Conservation (phyloP, 1,284 basidiomycete species). For the Leccinum fuscescens region DNA sequence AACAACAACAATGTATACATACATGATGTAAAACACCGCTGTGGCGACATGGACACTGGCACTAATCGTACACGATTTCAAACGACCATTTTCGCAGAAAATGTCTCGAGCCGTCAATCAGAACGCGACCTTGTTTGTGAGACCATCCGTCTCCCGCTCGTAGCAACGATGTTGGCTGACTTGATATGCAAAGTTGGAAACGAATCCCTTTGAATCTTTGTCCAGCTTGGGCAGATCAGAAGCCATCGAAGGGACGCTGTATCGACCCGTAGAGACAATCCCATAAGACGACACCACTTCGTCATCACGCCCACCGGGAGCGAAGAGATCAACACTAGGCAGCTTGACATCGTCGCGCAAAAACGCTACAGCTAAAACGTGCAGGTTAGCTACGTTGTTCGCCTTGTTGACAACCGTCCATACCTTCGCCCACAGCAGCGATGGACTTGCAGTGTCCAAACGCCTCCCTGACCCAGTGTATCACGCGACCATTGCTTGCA, state of each 20-base stretch:
- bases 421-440: constrained; percentile 67
- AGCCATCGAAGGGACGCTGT: constrained; percentile 39
- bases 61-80: constrained; percentile 19
- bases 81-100: neutral
- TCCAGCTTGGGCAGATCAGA: constrained; percentile 45
- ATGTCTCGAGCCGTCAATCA: constrained; percentile 31
- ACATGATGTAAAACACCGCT: neutral
- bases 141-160: constrained; percentile 56
- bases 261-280: constrained; percentile 51
- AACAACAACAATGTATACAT: neutral
- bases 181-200: constrained; percentile 57
- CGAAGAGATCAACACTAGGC: constrained; percentile 43
- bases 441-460: constrained; percentile 80
- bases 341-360: constrained; percentile 47
- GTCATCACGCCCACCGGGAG: constrained; percentile 33
- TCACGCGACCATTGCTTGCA: constrained; percentile 50
- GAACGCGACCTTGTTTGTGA: constrained; percentile 55
- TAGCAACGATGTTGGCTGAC: constrained; percentile 65
- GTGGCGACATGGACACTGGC: neutral
- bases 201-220: constrained; percentile 46
- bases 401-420: neutral
- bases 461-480: constrained; percentile 76
- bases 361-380: constrained; percentile 45
- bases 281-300: constrained; percentile 55
- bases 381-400: neutral